A percentile compares a stretch with the other conserved stretches of the same genome.
Conservation (phyloP, 805 yeast genomes). For the Saccharomycopsis synnaedendra region DNA sequence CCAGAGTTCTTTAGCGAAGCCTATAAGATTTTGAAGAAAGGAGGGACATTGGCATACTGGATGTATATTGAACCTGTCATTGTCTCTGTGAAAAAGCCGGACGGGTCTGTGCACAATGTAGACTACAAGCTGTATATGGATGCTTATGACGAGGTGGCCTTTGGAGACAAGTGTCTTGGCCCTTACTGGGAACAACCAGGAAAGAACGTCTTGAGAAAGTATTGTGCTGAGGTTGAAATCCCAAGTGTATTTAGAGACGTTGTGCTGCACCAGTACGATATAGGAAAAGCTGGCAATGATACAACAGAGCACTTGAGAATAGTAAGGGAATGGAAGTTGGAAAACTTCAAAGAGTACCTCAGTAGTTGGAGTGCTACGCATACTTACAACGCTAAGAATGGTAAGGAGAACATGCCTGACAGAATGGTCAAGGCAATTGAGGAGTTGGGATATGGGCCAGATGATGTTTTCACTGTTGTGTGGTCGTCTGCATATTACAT, state of each 20-base stretch:
- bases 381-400: conserved; percentile 34
- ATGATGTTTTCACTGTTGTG: conserved; percentile 31
- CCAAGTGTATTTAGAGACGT: conserved; percentile 35
- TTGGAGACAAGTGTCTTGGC: conserved; percentile 40
- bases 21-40: conserved; percentile 36
- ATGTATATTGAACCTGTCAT: conserved; percentile 65
- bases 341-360: conserved; percentile 39
- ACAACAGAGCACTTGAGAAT: conserved; percentile 19
- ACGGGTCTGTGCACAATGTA: conserved; percentile 27
- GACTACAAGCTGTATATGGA: conserved; percentile 30
- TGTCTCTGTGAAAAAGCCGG: conserved; percentile 24
- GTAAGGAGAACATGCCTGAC: conserved; percentile 16
- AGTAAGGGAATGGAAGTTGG: conserved; percentile 30
- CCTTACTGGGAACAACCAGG: conserved; percentile 88
- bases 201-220: conserved; percentile 36
- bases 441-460: conserved; percentile 34
- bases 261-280: conserved; percentile 21
- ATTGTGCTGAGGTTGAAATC: conserved; percentile 31
- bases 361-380: conserved; percentile 67
- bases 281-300: conserved; percentile 16
- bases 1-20: conserved; percentile 39
- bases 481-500: conserved; percentile 49
- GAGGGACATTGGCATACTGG: conserved; percentile 69
- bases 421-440: conserved; percentile 21
- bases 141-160: conserved; percentile 35